Percentiles rank a stretch among this genome's conserved stretches.
phyloP scores from a whole-genome alignment of 2,329 filamentous ascomycete genomes.

The Aureobasidium lini region DNA sequence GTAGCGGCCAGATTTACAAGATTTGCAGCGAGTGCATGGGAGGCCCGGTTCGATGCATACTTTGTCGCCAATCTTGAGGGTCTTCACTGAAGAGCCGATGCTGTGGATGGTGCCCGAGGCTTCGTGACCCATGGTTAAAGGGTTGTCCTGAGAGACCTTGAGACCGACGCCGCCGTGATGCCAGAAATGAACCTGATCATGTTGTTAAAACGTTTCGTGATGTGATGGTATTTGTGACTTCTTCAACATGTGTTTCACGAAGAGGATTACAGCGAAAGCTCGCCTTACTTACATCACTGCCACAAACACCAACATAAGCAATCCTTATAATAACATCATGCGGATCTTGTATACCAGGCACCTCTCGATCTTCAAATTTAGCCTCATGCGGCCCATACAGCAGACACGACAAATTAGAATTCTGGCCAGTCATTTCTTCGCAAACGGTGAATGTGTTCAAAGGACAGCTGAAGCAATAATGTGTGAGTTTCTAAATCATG shows the following conservation, averaged over 20 bases:
- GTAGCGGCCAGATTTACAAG: constrained; percentile 18
- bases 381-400: background rate
- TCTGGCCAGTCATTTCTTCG: background rate
- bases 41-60: constrained; percentile 68
- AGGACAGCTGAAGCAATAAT: too few species aligned
- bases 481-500: background rate
- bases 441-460: too few species aligned
- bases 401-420: background rate
- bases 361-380: background rate
- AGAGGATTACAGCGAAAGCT: background rate
- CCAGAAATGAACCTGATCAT: constrained; percentile 44
- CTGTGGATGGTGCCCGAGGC: constrained; percentile 57
- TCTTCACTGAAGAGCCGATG: constrained; percentile 50
- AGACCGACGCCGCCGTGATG: constrained; percentile 54
- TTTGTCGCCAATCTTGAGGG: constrained; percentile 55
- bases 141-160: constrained; percentile 16
- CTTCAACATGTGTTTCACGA: too few species aligned
- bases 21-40: constrained; percentile 59
- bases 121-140: constrained; percentile 61
- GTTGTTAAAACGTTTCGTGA: background rate
- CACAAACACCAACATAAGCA: constrained; percentile 8
- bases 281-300: background rate
- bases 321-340: background rate
- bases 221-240: background rate
- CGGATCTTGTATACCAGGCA: background rate